phyloP scores from a whole-genome alignment of 176 grass and related monocot species.

The Phyllostachys edulis region DNA sequence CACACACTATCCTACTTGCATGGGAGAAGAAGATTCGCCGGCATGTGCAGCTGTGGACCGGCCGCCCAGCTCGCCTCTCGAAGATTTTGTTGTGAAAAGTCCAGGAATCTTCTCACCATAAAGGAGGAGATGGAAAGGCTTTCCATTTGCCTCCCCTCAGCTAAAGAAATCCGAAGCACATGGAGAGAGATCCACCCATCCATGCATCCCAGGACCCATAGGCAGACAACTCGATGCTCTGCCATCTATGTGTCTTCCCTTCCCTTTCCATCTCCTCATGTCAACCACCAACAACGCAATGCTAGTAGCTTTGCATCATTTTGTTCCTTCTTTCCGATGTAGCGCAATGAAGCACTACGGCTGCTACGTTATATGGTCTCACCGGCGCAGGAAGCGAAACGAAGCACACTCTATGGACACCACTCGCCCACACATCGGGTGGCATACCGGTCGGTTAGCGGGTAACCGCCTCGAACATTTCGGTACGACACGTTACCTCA shows the following conservation, averaged over 20 bases:
- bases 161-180: background rate
- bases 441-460: no score
- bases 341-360: no score
- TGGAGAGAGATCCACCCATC: slow-evolving; percentile 1
- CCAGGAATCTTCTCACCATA: background rate
- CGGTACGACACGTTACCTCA: no score
- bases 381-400: no score
- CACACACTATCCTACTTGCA: background rate
- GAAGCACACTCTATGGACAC: no score
- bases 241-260: background rate
- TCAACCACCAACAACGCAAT: no score
- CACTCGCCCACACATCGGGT: no score
- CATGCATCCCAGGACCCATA: background rate
- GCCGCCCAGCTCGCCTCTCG: background rate
- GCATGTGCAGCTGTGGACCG: slow-evolving; percentile 15
- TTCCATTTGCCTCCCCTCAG: background rate
- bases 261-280: no score
- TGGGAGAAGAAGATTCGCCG: slow-evolving; percentile 6
- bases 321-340: no score
- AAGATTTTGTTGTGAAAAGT: background rate
- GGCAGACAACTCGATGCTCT: background rate
- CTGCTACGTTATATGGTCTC: no score
- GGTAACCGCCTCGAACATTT: no score
- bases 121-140: background rate
- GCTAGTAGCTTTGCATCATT: no score